phyloP scores from a whole-genome alignment of 1,284 basidiomycete species.

The Marasmius tenuissimus region DNA sequence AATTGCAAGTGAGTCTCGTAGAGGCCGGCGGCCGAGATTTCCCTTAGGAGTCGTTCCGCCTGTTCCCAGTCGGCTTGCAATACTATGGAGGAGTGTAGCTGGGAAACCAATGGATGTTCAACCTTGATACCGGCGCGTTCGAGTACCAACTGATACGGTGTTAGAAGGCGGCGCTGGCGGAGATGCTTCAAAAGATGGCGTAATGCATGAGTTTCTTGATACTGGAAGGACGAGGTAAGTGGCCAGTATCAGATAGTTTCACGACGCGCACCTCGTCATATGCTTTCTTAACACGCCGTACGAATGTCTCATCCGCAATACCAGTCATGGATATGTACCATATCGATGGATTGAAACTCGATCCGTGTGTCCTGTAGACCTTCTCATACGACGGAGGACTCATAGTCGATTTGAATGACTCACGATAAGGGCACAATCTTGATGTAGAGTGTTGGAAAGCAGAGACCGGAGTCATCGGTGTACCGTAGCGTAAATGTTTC shows the following conservation, averaged over 20 bases:
- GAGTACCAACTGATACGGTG: conserved; percentile 64
- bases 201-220: conserved; percentile 63
- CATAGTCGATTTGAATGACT: conserved; percentile 22
- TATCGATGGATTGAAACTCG: conserved; percentile 74
- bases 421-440: conserved; percentile 76
- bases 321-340: conserved; percentile 71
- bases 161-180: conserved; percentile 70
- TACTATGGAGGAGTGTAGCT: conserved; percentile 66
- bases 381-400: neutral
- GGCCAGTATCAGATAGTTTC: conserved; percentile 2
- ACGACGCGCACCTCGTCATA: conserved; percentile 59
- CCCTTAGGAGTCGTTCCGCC: conserved; percentile 54
- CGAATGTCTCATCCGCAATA: conserved; percentile 50
- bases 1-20: conserved; percentile 59
- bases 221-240: conserved; percentile 36
- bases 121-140: conserved; percentile 54
- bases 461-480: conserved; percentile 52
- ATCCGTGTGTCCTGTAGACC: conserved; percentile 55
- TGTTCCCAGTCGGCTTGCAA: conserved; percentile 64
- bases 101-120: conserved; percentile 73
- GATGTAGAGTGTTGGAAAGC: conserved; percentile 64
- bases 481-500: conserved; percentile 65
- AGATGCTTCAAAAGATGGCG: conserved; percentile 79
- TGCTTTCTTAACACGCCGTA: conserved; percentile 47
- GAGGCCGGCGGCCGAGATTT: conserved; percentile 52